phyloP scores from a whole-genome alignment of 345 rosid genomes.

The Psidium guajava region DNA sequence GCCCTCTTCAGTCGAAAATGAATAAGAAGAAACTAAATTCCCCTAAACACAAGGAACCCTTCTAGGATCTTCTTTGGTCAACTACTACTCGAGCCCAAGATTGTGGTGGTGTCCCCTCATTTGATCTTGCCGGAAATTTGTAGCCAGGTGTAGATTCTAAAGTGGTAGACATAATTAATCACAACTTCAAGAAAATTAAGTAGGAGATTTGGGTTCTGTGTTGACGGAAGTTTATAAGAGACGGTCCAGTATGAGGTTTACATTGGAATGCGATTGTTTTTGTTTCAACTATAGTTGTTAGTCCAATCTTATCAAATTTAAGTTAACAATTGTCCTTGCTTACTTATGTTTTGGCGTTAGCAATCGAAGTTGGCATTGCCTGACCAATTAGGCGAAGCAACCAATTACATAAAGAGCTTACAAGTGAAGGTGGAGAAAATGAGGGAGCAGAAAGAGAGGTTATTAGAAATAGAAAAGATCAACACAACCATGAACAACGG shows the following conservation, averaged over 20 bases:
- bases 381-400: conserved; percentile 44
- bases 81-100: not conserved
- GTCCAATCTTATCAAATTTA: not conserved
- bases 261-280: not conserved
- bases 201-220: not conserved
- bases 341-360: conserved; percentile 6
- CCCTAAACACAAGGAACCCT: not conserved
- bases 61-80: not conserved
- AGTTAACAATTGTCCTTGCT: not conserved
- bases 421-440: conserved; percentile 40
- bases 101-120: not conserved
- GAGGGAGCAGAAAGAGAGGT: conserved; percentile 35
- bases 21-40: not conserved
- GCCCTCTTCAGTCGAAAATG: not conserved
- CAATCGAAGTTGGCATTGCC: conserved; percentile 23
- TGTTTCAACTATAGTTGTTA: not conserved
- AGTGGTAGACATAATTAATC: not conserved
- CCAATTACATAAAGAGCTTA: conserved; percentile 46
- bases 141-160: not conserved
- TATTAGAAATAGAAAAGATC: conserved; percentile 2
- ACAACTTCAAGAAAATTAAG: not conserved
- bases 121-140: not conserved
- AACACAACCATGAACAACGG: not conserved
- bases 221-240: not conserved
- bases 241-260: not conserved